Evolutionary conservation across 345 rosid genomes (phyloP), one percentile per base, ranked within the genome.

Genomic region (Salix udensis): DNA sequence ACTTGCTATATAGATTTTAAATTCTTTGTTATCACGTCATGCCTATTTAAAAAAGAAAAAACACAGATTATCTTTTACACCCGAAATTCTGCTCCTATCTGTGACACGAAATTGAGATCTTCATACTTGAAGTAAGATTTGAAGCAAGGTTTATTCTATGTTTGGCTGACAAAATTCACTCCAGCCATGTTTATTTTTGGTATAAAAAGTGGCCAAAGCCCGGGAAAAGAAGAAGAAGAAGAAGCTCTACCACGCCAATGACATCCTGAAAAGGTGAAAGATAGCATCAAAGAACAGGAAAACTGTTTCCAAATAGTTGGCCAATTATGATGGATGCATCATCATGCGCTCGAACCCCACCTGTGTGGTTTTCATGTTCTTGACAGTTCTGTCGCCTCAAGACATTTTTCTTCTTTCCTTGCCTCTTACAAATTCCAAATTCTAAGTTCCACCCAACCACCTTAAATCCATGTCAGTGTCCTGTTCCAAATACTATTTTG

Each of bases 11-110:
- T 0, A 4, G 1, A 31, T 4, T 0, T 31, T 0, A 31, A 31
- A 0, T 4, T 0, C 0, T 34, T 34, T 34, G 0, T 34, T 0
- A 34, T 5, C 1, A 34, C 0, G 7, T 0, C 1, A 34, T 0
- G 7, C 7, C 0, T 30, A 0, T 31, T n/a, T n/a, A 31, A 4
- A 31, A 34, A 0, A 34, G 1, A 7, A 40, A 39, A 40, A 8
- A 40, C 2, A 40, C 2, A 1, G 0, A 40, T 40, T 40, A 44
- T 13, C 18, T 44, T 0, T 40, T 40, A 11, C 44, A 40, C 0
- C 44, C 13, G 12, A 10, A 10, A 40, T 10, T 40, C 44, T 40
- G 12, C 1, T 40, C 44, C 12, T 40, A 11, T 40, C 13, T 11
- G 44, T 5, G 44, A 10, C 44, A 40, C 13, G 44, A 40, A 40